A percentile compares a stretch with the other conserved stretches of the same genome.
Evolutionary conservation across 495 filamentous ascomycete species (phyloP).

Genomic region (Neurospora sp.): DNA sequence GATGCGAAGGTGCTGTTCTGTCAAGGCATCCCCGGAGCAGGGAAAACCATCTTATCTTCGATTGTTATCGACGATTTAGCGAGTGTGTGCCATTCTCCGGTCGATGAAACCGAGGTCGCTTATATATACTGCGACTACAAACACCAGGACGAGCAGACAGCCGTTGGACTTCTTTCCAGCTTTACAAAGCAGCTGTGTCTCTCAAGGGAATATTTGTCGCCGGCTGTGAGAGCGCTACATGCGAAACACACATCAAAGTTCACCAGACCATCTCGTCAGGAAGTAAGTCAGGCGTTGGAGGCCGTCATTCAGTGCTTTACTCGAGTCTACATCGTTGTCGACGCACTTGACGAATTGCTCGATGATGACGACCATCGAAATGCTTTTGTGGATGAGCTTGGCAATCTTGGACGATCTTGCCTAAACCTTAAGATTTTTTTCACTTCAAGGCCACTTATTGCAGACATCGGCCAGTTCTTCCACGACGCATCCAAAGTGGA

Average conservation of each 20-base stretch:
- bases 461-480: neutral
- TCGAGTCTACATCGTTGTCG: neutral
- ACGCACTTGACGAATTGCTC: neutral
- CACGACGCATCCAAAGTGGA: neutral
- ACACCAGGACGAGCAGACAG: neutral
- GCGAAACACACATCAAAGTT: neutral
- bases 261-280: neutral
- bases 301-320: neutral
- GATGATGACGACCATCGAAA: neutral
- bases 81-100: neutral
- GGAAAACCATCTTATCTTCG: neutral
- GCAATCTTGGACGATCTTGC: neutral
- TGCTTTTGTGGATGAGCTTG: neutral
- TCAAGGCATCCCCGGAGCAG: neutral
- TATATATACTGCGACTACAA: neutral
- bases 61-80: neutral
- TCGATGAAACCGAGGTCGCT: neutral
- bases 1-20: neutral
- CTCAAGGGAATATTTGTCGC: neutral
- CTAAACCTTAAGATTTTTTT: neutral
- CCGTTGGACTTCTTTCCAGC: neutral
- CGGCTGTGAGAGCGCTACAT: neutral
- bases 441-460: neutral
- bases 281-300: neutral
- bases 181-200: neutral